Evolutionary conservation across 2,329 filamentous ascomycete genomes (phyloP), one percentile per base, ranked within the genome.

Genomic region (Albifimbria verrucaria): DNA sequence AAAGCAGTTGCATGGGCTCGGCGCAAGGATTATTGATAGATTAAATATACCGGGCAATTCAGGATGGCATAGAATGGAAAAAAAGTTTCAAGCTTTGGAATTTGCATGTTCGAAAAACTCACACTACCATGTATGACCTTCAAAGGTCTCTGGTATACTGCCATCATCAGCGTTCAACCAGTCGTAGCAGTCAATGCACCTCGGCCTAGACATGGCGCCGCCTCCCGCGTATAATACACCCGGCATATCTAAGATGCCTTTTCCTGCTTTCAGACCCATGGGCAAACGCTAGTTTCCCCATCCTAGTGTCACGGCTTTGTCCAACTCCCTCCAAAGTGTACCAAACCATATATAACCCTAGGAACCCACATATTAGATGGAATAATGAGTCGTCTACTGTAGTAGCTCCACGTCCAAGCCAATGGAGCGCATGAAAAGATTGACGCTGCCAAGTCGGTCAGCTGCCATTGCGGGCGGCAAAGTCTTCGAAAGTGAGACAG

Each of bases 401-500:
- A 85, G 71, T 49, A 87, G 73, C 62, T 97, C 94, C 49, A 99
- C 94, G 75, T 99, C 94, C 68, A 99, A 80, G n/a, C 94, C 94
- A 72, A 99, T 97, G 52, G 93, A 94, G 65, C 92, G 88, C 92
- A 99, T 97, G 72, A 99, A 99, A 52, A 99, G 76, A 69, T 99
- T 99, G 61, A 99, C 94, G 66, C 96, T 96, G 54, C 88, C 87
- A 53, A 96, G 78, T 55, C 93, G 87, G 67, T 90, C 86, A 55
- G 85, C 85, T 12, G 89, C 87, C 85, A 97, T 90, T 53, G 94
- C 89, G 17, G 87, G 81, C 18, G 94, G 93, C 28, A 99, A 78
- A 2, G 90, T 93, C 79, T 96, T 97, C 64, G 90, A 88, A 50
- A 96, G 84, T 25, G 82, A 78, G 11, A 99, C 91, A 0, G 94